These are phyloP conservation scores for Leccinum aurantiacum DNA, from an alignment of 768 basidiomycete species.

Conservation along the genomic window DNA sequence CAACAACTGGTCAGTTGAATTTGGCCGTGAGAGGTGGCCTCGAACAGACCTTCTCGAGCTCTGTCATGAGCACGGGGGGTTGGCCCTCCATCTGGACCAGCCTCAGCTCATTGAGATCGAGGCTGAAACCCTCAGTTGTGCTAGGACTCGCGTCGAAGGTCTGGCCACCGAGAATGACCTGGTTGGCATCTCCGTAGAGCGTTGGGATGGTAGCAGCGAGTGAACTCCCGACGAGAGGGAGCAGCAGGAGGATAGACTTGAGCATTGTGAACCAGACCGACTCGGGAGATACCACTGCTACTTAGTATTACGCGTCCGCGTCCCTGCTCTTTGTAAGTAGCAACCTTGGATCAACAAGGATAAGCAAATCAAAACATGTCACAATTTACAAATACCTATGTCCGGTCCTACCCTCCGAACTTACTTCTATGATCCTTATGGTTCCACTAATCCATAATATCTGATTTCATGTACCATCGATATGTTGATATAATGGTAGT, in stretches of 20 bases:
- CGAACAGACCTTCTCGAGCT: slow-evolving; percentile 75
- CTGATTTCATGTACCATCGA: too few species aligned
- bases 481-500: too few species aligned
- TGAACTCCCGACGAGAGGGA: slow-evolving; percentile 21
- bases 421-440: too few species aligned
- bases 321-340: too few species aligned
- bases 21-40: neutral
- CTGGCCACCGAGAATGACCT: slow-evolving; percentile 31
- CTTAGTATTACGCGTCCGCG: too few species aligned
- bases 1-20: neutral
- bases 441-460: too few species aligned
- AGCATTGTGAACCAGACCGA: neutral
- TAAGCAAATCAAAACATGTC: neutral
- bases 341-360: neutral
- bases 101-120: slow-evolving; percentile 70
- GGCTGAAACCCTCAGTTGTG: slow-evolving; percentile 49
- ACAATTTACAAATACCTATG: neutral
- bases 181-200: slow-evolving; percentile 8
- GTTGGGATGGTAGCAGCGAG: slow-evolving; percentile 21
- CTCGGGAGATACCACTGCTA: too few species aligned
- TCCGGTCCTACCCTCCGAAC: too few species aligned
- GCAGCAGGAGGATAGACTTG: slow-evolving; percentile 12
- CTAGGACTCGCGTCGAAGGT: slow-evolving; percentile 22
- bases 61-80: slow-evolving; percentile 77
- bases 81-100: slow-evolving; percentile 75